Conservation (phyloP, 495 filamentous ascomycete species). For the Neurospora pannonica region DNA sequence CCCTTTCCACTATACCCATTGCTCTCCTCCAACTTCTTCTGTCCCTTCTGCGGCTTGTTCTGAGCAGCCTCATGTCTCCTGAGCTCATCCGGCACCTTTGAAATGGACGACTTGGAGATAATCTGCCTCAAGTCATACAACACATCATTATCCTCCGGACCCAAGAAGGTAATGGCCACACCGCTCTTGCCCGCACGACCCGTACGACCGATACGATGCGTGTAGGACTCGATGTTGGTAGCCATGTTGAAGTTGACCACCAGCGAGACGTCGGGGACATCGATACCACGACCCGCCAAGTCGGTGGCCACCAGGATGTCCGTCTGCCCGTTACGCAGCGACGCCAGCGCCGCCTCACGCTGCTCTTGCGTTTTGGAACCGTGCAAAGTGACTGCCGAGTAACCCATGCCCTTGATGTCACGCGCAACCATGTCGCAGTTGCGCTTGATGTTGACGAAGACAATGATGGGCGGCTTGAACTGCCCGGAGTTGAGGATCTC, state of each 20-base stretch:
- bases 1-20: conserved; percentile 22
- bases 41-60: conserved; percentile 47
- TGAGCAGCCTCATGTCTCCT: conserved; percentile 92
- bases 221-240: conserved; percentile 85
- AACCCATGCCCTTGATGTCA: conserved; percentile 93
- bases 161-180: conserved; percentile 93
- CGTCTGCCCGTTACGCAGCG: conserved; percentile 65
- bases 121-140: conserved; percentile 97
- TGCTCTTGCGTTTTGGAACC: conserved; percentile 96
- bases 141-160: conserved; percentile 83
- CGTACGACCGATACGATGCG: conserved; percentile 94
- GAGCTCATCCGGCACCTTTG: conserved; percentile 85
- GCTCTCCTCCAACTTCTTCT: conserved; percentile 21
- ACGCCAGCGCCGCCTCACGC: conserved; percentile 87
- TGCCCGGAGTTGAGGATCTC: conserved; percentile 83
- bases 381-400: conserved; percentile 83
- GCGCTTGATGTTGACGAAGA: conserved; percentile 99
- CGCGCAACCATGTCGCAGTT: conserved; percentile 94
- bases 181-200: conserved; percentile 97
- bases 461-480: conserved; percentile 89
- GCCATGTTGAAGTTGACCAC: conserved; percentile 99
- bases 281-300: conserved; percentile 94
- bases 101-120: conserved; percentile 84
- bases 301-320: conserved; percentile 97
- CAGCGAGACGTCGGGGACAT: conserved; percentile 86